A percentile compares a stretch with the other conserved stretches of the same genome.
Evolutionary conservation across 495 filamentous ascomycete genomes (phyloP).

Genomic region (Penicillium coprophilum): DNA sequence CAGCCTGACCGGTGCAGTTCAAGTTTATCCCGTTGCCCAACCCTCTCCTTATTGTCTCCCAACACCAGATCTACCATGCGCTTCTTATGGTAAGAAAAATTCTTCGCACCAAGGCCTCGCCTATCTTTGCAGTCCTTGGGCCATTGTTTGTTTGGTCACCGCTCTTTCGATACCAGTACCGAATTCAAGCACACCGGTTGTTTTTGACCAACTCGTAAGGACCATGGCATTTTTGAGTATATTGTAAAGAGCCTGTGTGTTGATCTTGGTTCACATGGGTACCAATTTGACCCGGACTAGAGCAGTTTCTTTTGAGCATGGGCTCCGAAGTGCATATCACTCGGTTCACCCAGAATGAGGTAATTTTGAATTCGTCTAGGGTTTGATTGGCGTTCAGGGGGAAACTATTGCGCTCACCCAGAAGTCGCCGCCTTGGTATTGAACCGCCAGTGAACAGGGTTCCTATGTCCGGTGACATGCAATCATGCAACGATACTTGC

Average conservation of each 20-base stretch:
- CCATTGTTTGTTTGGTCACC: slow-evolving; percentile 4
- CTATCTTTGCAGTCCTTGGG: background rate
- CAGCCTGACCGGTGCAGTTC: background rate
- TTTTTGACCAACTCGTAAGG: background rate
- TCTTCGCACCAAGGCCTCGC: background rate
- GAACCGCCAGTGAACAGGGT: background rate
- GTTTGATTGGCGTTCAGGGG: slow-evolving; percentile 4
- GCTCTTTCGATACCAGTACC: background rate
- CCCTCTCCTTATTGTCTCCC: background rate
- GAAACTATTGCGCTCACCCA: background rate
- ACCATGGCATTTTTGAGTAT: background rate
- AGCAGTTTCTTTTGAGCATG: background rate
- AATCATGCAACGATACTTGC: slow-evolving; percentile 1
- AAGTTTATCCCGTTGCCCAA: background rate
- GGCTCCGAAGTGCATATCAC: background rate
- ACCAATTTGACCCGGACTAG: background rate
- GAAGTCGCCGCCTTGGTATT: background rate
- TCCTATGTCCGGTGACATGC: background rate
- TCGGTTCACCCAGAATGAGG: background rate
- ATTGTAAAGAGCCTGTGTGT: background rate
- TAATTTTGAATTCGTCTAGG: background rate
- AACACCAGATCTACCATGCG: background rate
- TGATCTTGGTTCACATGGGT: background rate
- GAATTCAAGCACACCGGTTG: background rate
- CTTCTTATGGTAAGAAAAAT: background rate